Percentiles rank a stretch among this genome's conserved stretches.
Evolutionary conservation across 495 filamentous ascomycete species (phyloP).

Genomic region (Podospora conica): DNA sequence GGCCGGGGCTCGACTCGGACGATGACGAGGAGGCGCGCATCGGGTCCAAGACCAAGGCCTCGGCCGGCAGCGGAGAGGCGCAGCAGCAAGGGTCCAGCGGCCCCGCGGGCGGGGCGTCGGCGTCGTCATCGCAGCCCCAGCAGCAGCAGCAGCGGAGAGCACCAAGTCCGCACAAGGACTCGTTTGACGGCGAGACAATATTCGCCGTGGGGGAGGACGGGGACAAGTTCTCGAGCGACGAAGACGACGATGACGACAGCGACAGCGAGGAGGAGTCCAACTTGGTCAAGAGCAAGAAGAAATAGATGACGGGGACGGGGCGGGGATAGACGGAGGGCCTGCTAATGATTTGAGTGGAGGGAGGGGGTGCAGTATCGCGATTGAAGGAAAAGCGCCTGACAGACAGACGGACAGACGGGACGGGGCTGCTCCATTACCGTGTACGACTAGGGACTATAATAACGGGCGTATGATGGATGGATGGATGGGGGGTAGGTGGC

Average conservation of each 20-base stretch:
- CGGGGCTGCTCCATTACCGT: background rate
- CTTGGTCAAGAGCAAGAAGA: constrained; percentile 50
- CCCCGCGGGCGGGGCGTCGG: constrained; percentile 1
- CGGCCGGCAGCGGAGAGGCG: constrained; percentile 4
- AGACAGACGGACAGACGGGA: no score
- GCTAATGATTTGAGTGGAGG: background rate
- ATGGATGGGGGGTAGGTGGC: no score
- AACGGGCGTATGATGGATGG: background rate
- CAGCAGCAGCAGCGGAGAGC: constrained; percentile 20
- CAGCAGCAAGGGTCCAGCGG: background rate
- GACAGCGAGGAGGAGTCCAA: constrained; percentile 59
- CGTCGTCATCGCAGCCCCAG: constrained; percentile 14
- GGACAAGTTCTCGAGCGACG: constrained; percentile 53
- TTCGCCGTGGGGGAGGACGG: constrained; percentile 88
- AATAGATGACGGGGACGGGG: no score
- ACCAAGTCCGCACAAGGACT: constrained; percentile 50
- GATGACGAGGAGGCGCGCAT: constrained; percentile 51
- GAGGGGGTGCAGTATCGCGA: background rate
- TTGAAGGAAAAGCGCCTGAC: background rate
- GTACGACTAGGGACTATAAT: background rate
- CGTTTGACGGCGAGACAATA: constrained; percentile 85
- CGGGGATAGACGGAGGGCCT: background rate
- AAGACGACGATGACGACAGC: constrained; percentile 22
- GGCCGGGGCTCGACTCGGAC: constrained; percentile 59
- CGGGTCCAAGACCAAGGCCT: constrained; percentile 28